Conservation (phyloP, 2,329 filamentous ascomycete genomes). For the Aspergillus sp. region DNA sequence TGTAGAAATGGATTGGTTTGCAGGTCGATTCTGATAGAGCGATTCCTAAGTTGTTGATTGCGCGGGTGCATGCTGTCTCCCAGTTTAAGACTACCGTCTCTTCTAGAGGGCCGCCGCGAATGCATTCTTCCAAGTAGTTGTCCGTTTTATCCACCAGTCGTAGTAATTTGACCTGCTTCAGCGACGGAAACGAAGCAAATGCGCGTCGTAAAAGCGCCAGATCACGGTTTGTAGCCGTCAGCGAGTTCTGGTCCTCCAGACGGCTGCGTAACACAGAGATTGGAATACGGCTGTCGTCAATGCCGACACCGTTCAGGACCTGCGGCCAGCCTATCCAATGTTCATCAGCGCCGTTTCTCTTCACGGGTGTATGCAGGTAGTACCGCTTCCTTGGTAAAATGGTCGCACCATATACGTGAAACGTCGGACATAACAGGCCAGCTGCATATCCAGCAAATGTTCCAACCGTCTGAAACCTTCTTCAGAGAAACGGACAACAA, state of each 20-base stretch:
- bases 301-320: conserved; percentile 15
- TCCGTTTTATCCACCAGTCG: conserved; percentile 56
- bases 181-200: conserved; percentile 51
- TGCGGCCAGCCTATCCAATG: conserved; percentile 22
- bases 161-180: conserved; percentile 60
- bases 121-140: conserved; percentile 46
- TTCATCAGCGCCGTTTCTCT: conserved; percentile 16
- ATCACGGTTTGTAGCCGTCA: conserved; percentile 48
- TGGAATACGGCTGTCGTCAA: conserved; percentile 10
- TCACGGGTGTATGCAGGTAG: conserved; percentile 11
- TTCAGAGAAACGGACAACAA: conserved; percentile 30
- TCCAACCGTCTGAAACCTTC: conserved; percentile 29
- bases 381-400: conserved; percentile 35
- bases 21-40: conserved; percentile 53
- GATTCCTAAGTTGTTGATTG: conserved; percentile 51
- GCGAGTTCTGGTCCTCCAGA: conserved; percentile 34
- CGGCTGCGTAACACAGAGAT: conserved; percentile 22
- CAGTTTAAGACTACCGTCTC: conserved; percentile 50
- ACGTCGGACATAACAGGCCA: conserved; percentile 30
- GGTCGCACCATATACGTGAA: conserved; percentile 37
- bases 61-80: conserved; percentile 57
- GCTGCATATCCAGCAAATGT: conserved; percentile 30
- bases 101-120: conserved; percentile 42
- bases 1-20: conserved; percentile 54
- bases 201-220: conserved; percentile 48